A percentile compares a stretch with the other conserved stretches of the same genome.
phyloP scores from a whole-genome alignment of 345 rosid species.

The Ricinus communis region DNA sequence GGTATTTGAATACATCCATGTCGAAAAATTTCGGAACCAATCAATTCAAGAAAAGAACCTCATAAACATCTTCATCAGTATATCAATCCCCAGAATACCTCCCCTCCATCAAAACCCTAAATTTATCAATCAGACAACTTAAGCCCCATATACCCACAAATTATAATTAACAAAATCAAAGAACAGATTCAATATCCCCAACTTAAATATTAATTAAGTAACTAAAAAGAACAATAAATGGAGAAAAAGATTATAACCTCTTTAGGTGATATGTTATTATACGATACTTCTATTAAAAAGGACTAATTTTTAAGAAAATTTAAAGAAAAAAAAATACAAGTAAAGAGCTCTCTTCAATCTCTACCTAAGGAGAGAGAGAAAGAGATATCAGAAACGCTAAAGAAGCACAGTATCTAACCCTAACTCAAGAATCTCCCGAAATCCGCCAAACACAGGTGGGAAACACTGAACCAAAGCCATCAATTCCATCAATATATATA shows the following conservation, averaged over 20 bases:
- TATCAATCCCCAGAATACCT: conserved; percentile 57
- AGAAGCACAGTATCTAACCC: conserved; percentile 46
- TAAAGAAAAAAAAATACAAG: not conserved
- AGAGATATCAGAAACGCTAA: conserved; percentile 40
- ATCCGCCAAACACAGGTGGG: conserved; percentile 54
- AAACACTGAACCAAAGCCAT: conserved; percentile 37
- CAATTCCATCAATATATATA: conserved; percentile 52
- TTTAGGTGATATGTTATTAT: too few relatives aligned
- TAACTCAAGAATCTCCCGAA: conserved; percentile 46
- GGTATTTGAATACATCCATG: conserved; percentile 39
- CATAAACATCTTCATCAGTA: conserved; percentile 41
- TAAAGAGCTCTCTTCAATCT: too few relatives aligned
- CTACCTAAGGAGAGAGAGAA: conserved; percentile 14
- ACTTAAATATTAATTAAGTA: not conserved
- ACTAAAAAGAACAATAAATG: not conserved
- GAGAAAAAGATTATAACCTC: too few relatives aligned
- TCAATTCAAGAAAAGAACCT: conserved; percentile 45
- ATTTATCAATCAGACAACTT: conserved; percentile 36
- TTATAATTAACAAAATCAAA: conserved; percentile 22
- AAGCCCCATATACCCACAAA: conserved; percentile 30
- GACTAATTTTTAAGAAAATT: not conserved
- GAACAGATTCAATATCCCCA: conserved; percentile 37
- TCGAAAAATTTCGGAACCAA: conserved; percentile 27
- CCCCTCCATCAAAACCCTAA: conserved; percentile 58
- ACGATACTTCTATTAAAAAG: not conserved